These are phyloP conservation scores for Grigorovia transvaalensis DNA, from an alignment of 805 yeast genomes.

Conservation along the genomic window DNA sequence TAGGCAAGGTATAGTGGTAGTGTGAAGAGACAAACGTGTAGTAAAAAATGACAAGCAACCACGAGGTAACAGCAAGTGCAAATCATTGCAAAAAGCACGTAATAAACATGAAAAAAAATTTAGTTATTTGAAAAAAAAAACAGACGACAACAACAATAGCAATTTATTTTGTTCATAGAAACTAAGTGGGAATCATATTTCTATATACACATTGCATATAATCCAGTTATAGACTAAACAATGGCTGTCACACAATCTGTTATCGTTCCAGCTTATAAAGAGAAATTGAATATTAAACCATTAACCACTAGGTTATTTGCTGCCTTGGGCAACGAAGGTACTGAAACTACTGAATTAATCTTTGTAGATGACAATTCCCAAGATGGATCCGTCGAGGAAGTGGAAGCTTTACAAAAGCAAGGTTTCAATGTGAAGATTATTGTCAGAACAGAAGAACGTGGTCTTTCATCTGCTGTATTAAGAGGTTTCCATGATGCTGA, in stretches of 20 bases:
- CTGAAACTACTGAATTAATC: conserved; percentile 36
- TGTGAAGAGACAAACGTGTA: too few relatives aligned
- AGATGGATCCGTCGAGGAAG: conserved; percentile 45
- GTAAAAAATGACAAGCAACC: not conserved
- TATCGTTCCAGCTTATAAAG: conserved; percentile 43
- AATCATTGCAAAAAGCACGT: not conserved
- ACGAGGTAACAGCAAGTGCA: not conserved
- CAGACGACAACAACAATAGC: not conserved
- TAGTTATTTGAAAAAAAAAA: not conserved
- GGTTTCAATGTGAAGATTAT: conserved; percentile 41
- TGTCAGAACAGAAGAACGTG: conserved; percentile 42
- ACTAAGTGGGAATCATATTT: too few relatives aligned
- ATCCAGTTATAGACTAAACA: not conserved
- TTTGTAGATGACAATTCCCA: conserved; percentile 43
- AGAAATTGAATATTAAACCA: conserved; percentile 39
- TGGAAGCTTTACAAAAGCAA: conserved; percentile 33
- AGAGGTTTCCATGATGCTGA: conserved; percentile 38
- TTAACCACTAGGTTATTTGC: conserved; percentile 39
- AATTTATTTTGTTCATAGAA: too few relatives aligned
- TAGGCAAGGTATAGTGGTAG: conserved; percentile 4
- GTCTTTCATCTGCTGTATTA: conserved; percentile 40
- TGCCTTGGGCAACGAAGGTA: conserved; percentile 35
- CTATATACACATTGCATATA: not conserved
- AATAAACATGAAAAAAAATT: not conserved
- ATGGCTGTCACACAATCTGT: conserved; percentile 34